Conservation (phyloP, 78 protist genomes). For the Trichosphaerium sp. region DNA sequence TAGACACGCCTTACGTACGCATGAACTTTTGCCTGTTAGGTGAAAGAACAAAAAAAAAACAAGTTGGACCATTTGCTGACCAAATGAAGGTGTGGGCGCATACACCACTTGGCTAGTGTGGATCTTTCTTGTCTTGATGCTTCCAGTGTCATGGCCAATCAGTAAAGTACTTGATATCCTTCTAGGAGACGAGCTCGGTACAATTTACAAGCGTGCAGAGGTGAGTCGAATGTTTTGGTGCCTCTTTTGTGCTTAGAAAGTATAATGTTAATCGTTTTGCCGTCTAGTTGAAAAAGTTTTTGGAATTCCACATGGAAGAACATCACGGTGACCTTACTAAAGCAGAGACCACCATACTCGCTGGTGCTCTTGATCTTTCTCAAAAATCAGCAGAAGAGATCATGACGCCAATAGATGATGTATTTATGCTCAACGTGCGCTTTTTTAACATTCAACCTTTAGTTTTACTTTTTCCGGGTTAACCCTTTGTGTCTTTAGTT, state of each 20-base stretch:
- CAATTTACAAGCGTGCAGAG: conserved; percentile 16
- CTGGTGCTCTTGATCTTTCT: conserved; percentile 63
- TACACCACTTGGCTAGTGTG: background rate
- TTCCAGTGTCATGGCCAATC: conserved; percentile 31
- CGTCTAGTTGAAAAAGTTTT: conserved; percentile 54
- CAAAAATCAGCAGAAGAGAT: conserved; percentile 24
- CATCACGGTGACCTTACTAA: conserved; percentile 23
- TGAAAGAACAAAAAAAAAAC: background rate
- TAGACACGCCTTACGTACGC: conserved; percentile 57
- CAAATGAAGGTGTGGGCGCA: conserved; percentile 14
- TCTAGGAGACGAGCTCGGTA: conserved; percentile 53
- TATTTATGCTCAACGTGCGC: conserved; percentile 62
- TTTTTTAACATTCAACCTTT: background rate
- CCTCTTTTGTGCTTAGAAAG: background rate
- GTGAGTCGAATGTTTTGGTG: background rate
- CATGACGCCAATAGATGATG: conserved; percentile 70
- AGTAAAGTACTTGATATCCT: conserved; percentile 22
- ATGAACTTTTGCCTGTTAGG: background rate
- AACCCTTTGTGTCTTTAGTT: background rate
- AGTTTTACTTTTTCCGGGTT: background rate
- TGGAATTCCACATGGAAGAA: conserved; percentile 47
- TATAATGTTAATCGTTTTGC: too few relatives aligned
- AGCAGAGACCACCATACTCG: conserved; percentile 42
- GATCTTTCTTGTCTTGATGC: conserved; percentile 5
- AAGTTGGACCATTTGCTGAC: background rate